Conservation (phyloP, 2,329 filamentous ascomycete species). For the Arachnomyces sp. region DNA sequence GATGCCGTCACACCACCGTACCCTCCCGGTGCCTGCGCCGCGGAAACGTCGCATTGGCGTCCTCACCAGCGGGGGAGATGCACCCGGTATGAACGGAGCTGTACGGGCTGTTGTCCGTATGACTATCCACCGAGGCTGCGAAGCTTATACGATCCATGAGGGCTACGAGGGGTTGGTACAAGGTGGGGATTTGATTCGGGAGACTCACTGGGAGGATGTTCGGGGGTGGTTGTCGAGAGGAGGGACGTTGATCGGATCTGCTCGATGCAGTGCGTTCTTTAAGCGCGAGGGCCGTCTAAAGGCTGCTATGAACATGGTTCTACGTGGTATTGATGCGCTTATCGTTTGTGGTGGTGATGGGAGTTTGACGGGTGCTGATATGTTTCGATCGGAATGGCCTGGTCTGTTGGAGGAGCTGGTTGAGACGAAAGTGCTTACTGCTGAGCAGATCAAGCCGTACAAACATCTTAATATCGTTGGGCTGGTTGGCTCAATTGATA, state of each 20-base stretch:
- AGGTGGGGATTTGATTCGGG: conserved; percentile 77
- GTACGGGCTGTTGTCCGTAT: conserved; percentile 87
- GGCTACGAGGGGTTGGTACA: conserved; percentile 92
- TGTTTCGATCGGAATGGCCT: conserved; percentile 88
- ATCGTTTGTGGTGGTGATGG: conserved; percentile 97
- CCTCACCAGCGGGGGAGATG: conserved; percentile 91
- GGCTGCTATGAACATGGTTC: conserved; percentile 89
- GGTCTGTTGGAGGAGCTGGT: conserved; percentile 80
- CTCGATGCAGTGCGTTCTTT: conserved; percentile 85
- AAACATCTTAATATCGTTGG: conserved; percentile 91
- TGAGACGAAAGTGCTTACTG: conserved; percentile 58
- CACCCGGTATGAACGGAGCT: conserved; percentile 88
- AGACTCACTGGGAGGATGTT: conserved; percentile 88
- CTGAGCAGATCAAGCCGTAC: conserved; percentile 66
- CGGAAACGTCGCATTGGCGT: conserved; percentile 66
- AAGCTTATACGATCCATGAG: conserved; percentile 76
- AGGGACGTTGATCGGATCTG: conserved; percentile 91
- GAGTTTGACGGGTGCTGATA: conserved; percentile 89
- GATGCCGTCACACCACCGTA: conserved; percentile 14
- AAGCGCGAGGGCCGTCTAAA: conserved; percentile 73
- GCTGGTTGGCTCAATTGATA: conserved; percentile 94
- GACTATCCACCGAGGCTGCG: conserved; percentile 74
- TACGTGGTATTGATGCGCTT: conserved; percentile 87
- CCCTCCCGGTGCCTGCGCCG: conserved; percentile 19
- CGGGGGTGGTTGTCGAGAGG: conserved; percentile 90